A percentile compares a stretch with the other conserved stretches of the same genome.
phyloP scores from a whole-genome alignment of 805 yeast genomes.

The Pichia exigua region DNA sequence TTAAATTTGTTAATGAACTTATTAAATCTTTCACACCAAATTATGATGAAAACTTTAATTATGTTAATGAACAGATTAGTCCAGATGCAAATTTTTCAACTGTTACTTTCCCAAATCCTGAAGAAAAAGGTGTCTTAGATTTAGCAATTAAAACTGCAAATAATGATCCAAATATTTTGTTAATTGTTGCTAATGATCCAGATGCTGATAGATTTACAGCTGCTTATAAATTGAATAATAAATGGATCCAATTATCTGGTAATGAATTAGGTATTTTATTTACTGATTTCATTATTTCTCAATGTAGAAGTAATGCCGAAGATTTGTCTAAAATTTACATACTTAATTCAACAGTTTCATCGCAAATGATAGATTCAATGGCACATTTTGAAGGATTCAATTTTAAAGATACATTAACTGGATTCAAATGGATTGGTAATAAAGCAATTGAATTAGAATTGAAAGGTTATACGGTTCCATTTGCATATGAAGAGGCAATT shows the following conservation, averaged over 20 bases:
- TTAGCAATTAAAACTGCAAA: slow-evolving; percentile 62
- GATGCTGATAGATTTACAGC: slow-evolving; percentile 93
- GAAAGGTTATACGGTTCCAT: slow-evolving; percentile 65
- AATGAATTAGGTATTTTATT: slow-evolving; percentile 85
- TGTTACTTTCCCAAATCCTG: slow-evolving; percentile 90
- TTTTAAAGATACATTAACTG: slow-evolving; percentile 80
- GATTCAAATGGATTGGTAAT: slow-evolving; percentile 97
- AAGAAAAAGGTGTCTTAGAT: slow-evolving; percentile 85
- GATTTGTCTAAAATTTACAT: slow-evolving; percentile 37
- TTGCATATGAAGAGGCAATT: slow-evolving; percentile 92
- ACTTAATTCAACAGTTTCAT: slow-evolving; percentile 86
- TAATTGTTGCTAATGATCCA: slow-evolving; percentile 89
- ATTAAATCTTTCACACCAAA: slow-evolving; percentile 22
- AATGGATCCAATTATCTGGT: slow-evolving; percentile 81
- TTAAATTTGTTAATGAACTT: slow-evolving; percentile 44
- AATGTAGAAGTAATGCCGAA: slow-evolving; percentile 9
- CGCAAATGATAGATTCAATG: slow-evolving; percentile 67
- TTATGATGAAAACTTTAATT: slow-evolving; percentile 16
- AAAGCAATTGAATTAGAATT: slow-evolving; percentile 64
- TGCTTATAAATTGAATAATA: slow-evolving; percentile 47
- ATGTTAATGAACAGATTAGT: slow-evolving; percentile 54
- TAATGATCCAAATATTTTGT: slow-evolving; percentile 33
- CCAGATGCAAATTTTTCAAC: slow-evolving; percentile 89
- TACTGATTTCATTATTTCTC: slow-evolving; percentile 51
- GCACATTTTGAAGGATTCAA: slow-evolving; percentile 54